Evolutionary conservation across 352 stramenopile genomes (phyloP), one percentile per base, ranked within the genome.

Genomic region (Pythium aquatile): DNA sequence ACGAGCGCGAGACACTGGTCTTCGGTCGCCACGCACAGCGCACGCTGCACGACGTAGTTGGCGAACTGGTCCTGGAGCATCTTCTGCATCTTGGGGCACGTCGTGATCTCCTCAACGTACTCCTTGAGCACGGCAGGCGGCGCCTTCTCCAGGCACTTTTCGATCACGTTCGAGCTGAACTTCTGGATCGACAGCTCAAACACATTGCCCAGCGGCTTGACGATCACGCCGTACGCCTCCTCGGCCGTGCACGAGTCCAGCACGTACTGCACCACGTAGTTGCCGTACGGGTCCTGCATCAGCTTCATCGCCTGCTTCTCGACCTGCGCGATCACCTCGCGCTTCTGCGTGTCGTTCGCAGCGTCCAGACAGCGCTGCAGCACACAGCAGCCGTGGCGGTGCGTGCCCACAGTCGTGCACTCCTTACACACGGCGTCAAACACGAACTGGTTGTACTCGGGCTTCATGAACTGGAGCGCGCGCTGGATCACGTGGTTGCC

Each of bases 131-230:
- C 77, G 54, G 74, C 73, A 61, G 88, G 79, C 2, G 86, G 83
- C 1, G 94, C 97, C 62, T 98, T 96, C 74, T 98, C 94, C 30
- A 99, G 79, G 65, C 97, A 99, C 76, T 99, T 99, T 68, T 99
- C 97, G 74, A 99, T 98, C 35, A 99, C 97, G 73, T 99, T 99
- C 51, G 93, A 99, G 61, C 90, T 98, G 68, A 99, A 99, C 70
- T 99, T 99, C 71, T 99, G 97, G 63, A 98, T 93, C 55, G 96
- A 98, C 4, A 99, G 86, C 57, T 98, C 81, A 63, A 90, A 92
- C 17, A 99, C 91, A 65, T 98, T 93, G 62, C 96, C 95, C 55
- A 94, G 61, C 48, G 82, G 87, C 75, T 92, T 92, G 51, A 83
- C 71, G 63, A 94, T 94, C 61, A 96, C 79, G 55, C 77, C 81